Evolutionary conservation across 1,284 basidiomycete genomes (phyloP), one percentile per base, ranked within the genome.

Genomic region (Apiotrichum brassicae): DNA sequence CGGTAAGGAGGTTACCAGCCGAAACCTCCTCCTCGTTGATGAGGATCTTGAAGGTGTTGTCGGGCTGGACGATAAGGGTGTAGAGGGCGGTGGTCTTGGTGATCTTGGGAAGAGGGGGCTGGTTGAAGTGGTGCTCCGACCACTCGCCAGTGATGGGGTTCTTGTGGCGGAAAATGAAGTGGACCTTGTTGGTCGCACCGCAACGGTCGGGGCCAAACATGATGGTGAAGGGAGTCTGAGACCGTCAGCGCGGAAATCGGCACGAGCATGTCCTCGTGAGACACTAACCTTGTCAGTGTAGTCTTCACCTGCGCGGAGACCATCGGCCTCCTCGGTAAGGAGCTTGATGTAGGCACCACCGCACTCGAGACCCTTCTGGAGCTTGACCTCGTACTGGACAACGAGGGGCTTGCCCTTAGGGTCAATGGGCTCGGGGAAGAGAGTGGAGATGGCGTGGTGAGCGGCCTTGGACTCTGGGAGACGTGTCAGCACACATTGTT

Each of bases 321-420:
- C 91, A 66, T 90, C 83, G 25, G 57, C 71, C 39, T 62, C 61
- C 57, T 78, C 78, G 36, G 74, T 76, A 46, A 99, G 82, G 51
- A 99, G 84, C 78, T 99, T 99, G 77, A 98, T 76, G 77, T 99
- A 99, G 35, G 95, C 95, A 77, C 95, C 95, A 75, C 95, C 95
- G 65, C 95, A 99, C 76, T 94, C 93, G 53, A 97, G 89, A 51
- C 94, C 94, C 76, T 97, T 94, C 78, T 99, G 94, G 74, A 97
- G 90, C 79, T 98, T 97, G 76, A 94, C 92, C 75, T 99, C 95
- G 72, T 99, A 99, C 74, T 97, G 93, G 18, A 98, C 85, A 58
- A 98, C 92, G 43, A 98, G 79, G 36, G 94, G 88, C 76, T 95
- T 82, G 57, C 82, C 78, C 67, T 82, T 82, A 75, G 93, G 88